Evolutionary conservation across 306 rosid genomes (phyloP).

Genomic region (Ochetophila trinervis): DNA sequence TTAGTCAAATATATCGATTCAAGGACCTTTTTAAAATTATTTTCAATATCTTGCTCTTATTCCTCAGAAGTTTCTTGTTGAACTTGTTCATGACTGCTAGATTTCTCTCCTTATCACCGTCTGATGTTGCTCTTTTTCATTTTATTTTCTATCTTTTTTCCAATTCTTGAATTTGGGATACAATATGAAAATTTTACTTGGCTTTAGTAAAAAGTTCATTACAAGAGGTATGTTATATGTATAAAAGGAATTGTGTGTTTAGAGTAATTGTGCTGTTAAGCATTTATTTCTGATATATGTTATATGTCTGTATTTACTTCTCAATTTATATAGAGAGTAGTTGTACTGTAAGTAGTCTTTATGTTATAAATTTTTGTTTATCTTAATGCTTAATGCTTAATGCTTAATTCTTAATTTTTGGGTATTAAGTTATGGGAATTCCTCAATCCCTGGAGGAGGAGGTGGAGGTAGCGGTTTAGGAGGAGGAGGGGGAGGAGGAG

Average conservation of each 20-base stretch:
- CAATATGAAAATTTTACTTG: background rate
- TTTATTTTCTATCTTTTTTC: background rate
- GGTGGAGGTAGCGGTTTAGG: conserved; percentile 20
- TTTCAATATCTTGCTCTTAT: background rate
- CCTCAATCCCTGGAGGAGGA: conserved; percentile 54
- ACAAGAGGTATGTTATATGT: background rate
- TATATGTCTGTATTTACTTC: background rate
- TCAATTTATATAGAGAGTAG: conserved; percentile 11
- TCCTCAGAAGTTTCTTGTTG: background rate
- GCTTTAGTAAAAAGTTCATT: background rate
- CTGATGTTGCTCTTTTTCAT: background rate
- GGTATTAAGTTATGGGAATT: conserved; percentile 57
- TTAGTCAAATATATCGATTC: background rate
- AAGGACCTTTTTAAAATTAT: background rate
- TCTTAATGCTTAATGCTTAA: conserved; percentile 3
- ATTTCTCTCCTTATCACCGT: background rate
- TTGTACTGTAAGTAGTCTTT: conserved; percentile 15
- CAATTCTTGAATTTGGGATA: background rate
- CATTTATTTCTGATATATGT: background rate
- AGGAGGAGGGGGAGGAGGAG: conserved; percentile 27
- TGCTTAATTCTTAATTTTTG: conserved; percentile 22
- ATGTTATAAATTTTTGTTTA: background rate
- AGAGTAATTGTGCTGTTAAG: background rate
- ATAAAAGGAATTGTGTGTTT: background rate
- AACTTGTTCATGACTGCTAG: background rate